Evolutionary conservation across 495 filamentous ascomycete genomes (phyloP).

Genomic region (Filosporella fistucella): DNA sequence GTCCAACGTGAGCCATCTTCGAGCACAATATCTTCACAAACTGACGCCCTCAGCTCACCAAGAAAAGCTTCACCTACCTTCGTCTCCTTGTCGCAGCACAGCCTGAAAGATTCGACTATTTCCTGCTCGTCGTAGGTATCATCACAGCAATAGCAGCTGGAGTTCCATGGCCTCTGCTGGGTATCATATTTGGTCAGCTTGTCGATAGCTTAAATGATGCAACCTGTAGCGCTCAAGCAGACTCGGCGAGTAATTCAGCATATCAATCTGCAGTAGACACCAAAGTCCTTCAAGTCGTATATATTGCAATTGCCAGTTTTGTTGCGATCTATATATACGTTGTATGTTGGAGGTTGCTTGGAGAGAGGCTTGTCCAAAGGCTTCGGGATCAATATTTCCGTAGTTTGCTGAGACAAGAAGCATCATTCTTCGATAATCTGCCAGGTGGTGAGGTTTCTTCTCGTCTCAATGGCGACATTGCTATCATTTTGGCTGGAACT

Average conservation of each 20-base stretch:
- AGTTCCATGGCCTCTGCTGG: conserved; percentile 62
- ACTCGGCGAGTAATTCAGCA: not conserved
- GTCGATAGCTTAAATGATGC: conserved; percentile 51
- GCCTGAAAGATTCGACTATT: not conserved
- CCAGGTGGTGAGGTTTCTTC: conserved; percentile 50
- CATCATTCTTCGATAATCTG: conserved; percentile 54
- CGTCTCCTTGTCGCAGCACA: conserved; percentile 2
- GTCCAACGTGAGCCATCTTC: too few species aligned
- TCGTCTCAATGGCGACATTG: conserved; percentile 51
- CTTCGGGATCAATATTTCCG: conserved; percentile 55
- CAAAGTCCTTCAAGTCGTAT: conserved; percentile 58
- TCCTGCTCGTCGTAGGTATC: conserved; percentile 30
- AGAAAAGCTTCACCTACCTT: not conserved
- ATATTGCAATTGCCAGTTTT: conserved; percentile 58
- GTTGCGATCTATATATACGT: conserved; percentile 52
- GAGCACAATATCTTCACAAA: too few species aligned
- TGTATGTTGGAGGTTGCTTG: conserved; percentile 55
- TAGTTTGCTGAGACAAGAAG: conserved; percentile 54
- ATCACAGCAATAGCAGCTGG: conserved; percentile 54
- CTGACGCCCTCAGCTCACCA: too few species aligned
- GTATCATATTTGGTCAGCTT: conserved; percentile 63
- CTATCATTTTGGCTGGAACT: conserved; percentile 55
- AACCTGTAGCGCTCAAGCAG: conserved; percentile 1
- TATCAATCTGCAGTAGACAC: too few species aligned
- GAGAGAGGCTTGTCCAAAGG: conserved; percentile 56